These are phyloP conservation scores for Celoporthe dispersa DNA, from an alignment of 2,329 filamentous ascomycete species.

Conservation along the genomic window DNA sequence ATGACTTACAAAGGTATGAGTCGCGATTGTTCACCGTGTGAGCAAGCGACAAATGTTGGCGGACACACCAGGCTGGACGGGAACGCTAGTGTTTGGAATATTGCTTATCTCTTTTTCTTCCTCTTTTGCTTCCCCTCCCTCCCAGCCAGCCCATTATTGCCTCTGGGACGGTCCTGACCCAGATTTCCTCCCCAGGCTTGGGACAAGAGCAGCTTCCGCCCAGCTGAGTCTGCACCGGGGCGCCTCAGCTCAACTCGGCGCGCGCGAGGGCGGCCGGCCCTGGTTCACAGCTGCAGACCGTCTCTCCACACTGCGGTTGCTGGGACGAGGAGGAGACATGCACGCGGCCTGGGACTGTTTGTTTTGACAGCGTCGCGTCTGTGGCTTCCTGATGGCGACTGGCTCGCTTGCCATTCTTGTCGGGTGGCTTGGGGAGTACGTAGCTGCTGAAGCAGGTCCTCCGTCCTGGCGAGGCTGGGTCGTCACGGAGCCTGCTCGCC, in stretches of 20 bases:
- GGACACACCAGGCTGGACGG: background rate
- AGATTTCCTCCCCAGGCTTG: background rate
- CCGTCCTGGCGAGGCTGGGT: background rate
- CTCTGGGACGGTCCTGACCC: background rate
- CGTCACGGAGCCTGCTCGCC: background rate
- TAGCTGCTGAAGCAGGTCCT: background rate
- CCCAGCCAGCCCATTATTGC: background rate
- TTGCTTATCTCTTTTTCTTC: background rate
- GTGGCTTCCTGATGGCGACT: background rate
- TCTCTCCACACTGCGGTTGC: background rate
- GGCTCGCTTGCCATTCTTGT: background rate
- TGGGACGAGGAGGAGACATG: background rate
- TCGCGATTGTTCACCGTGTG: background rate
- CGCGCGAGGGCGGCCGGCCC: background rate
- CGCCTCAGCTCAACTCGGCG: slow-evolving; percentile 1
- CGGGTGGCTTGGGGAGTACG: background rate
- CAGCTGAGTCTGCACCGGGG: background rate
- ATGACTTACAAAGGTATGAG: background rate
- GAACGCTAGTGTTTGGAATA: background rate
- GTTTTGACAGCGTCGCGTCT: background rate
- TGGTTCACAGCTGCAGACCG: background rate
- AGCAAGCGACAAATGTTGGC: background rate
- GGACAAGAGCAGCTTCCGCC: background rate
- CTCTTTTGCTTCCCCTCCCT: background rate
- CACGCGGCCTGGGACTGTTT: background rate